Percentiles rank a stretch among this genome's conserved stretches.
These are phyloP conservation scores for Crithidia thermophila DNA, from an alignment of 208 protist species.

Conservation along the genomic window DNA sequence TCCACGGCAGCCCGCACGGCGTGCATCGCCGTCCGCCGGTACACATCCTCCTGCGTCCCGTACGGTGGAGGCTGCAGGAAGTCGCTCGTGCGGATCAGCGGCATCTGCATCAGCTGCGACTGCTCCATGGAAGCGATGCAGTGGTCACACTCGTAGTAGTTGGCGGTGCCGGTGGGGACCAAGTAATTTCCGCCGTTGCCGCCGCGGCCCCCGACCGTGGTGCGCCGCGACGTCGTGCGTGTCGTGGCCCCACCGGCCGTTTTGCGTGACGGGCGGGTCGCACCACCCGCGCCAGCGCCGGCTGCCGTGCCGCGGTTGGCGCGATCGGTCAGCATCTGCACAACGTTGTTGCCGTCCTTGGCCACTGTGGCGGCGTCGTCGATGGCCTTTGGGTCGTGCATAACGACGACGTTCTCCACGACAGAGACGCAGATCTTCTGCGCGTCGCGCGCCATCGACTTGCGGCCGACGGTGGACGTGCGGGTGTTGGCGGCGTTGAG, in stretches of 20 bases:
- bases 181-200: constrained; percentile 14
- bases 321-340: constrained; percentile 61
- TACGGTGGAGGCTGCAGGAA: constrained; percentile 65
- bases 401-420: constrained; percentile 71
- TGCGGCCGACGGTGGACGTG: constrained; percentile 13
- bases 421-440: constrained; percentile 74
- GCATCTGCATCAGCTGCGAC: constrained; percentile 56
- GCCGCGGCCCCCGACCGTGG: constrained; percentile 9
- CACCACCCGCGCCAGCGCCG: too few species aligned
- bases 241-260: constrained; percentile 3
- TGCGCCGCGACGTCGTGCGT: constrained; percentile 23
- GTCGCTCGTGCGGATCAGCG: constrained; percentile 62
- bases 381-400: constrained; percentile 69
- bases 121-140: constrained; percentile 73
- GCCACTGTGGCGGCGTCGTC: constrained; percentile 54
- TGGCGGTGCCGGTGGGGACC: constrained; percentile 57
- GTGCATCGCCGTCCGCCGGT: constrained; percentile 61
- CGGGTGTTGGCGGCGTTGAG: constrained; percentile 22
- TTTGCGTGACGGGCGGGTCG: constrained; percentile 31
- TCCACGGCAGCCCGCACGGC: constrained; percentile 77
- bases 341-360: constrained; percentile 62
- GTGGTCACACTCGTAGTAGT: constrained; percentile 71
- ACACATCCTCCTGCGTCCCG: constrained; percentile 80
- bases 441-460: constrained; percentile 29
- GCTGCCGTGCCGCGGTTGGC: constrained; percentile 13